phyloP scores from a whole-genome alignment of 108 stramenopile species.

The Pseudonitzschia delicatissima region DNA sequence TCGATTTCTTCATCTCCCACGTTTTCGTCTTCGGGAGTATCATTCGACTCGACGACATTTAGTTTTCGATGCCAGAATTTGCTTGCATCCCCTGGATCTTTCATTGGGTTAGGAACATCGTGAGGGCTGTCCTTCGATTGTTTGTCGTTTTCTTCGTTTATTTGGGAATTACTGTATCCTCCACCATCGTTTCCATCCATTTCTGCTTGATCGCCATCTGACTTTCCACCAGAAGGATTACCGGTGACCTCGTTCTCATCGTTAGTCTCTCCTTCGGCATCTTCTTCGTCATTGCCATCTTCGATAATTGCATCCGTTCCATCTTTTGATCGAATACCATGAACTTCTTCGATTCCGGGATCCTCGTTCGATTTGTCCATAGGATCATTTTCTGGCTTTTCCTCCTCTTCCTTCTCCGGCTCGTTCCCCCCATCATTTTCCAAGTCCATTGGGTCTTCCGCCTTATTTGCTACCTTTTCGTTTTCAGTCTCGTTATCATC shows the following conservation, averaged over 20 bases:
- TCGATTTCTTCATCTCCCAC: slow-evolving; percentile 34
- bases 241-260: slow-evolving; percentile 33
- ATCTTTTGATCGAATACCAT: slow-evolving; percentile 50
- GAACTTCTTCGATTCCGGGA: slow-evolving; percentile 38
- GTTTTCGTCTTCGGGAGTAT: slow-evolving; percentile 27
- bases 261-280: slow-evolving; percentile 30
- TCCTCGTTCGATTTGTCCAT: slow-evolving; percentile 14
- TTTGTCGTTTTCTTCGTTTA: slow-evolving; percentile 25
- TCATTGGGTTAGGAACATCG: slow-evolving; percentile 84
- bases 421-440: slow-evolving; percentile 25
- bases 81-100: slow-evolving; percentile 77
- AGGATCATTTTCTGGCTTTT: slow-evolving; percentile 1
- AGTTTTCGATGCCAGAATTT: slow-evolving; percentile 82
- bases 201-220: slow-evolving; percentile 13
- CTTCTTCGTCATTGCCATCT: slow-evolving; percentile 30
- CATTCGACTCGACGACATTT: slow-evolving; percentile 45
- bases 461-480: slow-evolving; percentile 13
- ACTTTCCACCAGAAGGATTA: slow-evolving; percentile 14
- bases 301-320: slow-evolving; percentile 47
- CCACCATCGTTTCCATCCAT: slow-evolving; percentile 23
- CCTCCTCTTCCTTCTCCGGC: slow-evolving; percentile 16
- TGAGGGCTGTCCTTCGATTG: slow-evolving; percentile 9
- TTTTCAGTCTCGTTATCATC: slow-evolving; percentile 16
- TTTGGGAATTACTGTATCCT: slow-evolving; percentile 30
- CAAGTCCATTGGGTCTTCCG: slow-evolving; percentile 27